Conservation (phyloP, 257 asterid genomes). For the Solanum rostratum region DNA sequence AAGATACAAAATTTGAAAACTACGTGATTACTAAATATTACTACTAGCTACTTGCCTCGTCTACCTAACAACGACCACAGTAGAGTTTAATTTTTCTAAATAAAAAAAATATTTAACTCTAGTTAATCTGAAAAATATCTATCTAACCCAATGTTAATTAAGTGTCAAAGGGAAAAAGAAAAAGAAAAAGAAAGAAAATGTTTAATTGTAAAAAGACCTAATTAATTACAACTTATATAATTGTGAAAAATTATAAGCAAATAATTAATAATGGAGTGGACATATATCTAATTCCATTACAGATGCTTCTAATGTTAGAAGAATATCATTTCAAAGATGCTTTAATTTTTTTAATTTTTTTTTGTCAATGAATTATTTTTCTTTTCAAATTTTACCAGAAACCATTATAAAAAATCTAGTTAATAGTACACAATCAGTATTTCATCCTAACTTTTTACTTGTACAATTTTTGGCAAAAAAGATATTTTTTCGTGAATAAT, state of each 20-base stretch:
- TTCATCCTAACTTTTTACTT: background rate
- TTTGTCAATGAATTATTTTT: background rate
- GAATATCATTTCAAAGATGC: background rate
- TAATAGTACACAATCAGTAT: background rate
- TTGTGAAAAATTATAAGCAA: slow-evolving; percentile 9
- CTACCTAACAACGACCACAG: no score
- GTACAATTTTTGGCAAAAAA: no score
- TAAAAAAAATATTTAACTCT: background rate
- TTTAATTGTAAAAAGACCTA: slow-evolving; percentile 26
- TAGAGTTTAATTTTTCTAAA: background rate
- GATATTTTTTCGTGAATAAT: no score
- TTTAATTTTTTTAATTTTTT: background rate
- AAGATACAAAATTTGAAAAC: background rate
- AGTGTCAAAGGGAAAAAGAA: background rate
- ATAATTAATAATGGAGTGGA: slow-evolving; percentile 7
- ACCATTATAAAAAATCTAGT: background rate
- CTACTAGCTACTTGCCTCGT: background rate
- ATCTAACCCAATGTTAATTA: background rate
- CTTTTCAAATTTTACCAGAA: background rate
- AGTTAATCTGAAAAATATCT: background rate
- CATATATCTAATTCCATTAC: slow-evolving; percentile 18
- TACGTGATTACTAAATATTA: background rate
- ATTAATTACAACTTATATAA: background rate
- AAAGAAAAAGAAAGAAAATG: background rate
- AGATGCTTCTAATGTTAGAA: slow-evolving; percentile 1